phyloP scores from a whole-genome alignment of 2,329 filamentous ascomycete species.

The Venturia aucupariae region DNA sequence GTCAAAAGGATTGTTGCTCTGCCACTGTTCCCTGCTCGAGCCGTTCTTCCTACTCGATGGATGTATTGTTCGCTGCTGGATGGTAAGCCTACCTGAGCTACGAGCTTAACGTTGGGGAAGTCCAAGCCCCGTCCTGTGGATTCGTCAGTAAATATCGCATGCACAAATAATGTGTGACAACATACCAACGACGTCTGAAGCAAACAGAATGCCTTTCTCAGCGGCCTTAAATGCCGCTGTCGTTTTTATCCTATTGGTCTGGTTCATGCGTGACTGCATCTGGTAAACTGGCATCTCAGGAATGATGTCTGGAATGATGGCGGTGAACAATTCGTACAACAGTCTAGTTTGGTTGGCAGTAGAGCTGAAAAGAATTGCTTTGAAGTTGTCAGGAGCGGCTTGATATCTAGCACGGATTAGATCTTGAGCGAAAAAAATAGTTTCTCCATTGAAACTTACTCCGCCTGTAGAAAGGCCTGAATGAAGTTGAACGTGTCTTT shows the following conservation, averaged over 20 bases:
- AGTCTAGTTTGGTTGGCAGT: conserved; percentile 38
- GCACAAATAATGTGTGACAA: background rate
- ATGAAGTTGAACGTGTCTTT: conserved; percentile 38
- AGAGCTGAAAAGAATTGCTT: conserved; percentile 51
- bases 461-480: conserved; percentile 53
- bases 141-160: conserved; percentile 23
- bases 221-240: conserved; percentile 87
- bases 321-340: conserved; percentile 75
- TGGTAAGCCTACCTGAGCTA: conserved; percentile 91
- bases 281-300: conserved; percentile 68
- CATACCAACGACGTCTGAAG: conserved; percentile 85
- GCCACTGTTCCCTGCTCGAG: conserved; percentile 58
- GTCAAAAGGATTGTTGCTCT: conserved; percentile 46
- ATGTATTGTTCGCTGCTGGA: conserved; percentile 96
- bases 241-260: conserved; percentile 79
- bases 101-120: conserved; percentile 88
- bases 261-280: conserved; percentile 86
- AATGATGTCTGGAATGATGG: conserved; percentile 80
- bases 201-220: conserved; percentile 72
- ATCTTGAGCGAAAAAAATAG: background rate
- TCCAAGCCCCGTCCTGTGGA: conserved; percentile 60
- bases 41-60: conserved; percentile 72
- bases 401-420: background rate
- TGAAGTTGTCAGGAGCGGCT: conserved; percentile 55
- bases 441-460: conserved; percentile 21